These are phyloP conservation scores for Adansonia grandidieri DNA, from an alignment of 441 rosid species.

Conservation along the genomic window DNA sequence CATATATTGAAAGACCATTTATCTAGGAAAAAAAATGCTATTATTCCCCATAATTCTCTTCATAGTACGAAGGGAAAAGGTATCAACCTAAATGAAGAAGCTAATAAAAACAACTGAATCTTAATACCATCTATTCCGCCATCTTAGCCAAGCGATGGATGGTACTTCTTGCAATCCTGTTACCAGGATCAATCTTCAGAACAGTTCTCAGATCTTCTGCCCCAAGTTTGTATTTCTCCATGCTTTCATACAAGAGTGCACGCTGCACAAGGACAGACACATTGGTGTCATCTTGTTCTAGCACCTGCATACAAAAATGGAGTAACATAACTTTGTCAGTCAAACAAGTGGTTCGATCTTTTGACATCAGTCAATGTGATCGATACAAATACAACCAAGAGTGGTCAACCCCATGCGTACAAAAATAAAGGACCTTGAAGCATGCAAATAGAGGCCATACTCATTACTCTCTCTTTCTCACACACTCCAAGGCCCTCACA, in stretches of 20 bases:
- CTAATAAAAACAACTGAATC: slow-evolving; percentile 16
- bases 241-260: slow-evolving; percentile 88
- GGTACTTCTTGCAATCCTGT: slow-evolving; percentile 90
- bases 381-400: not conserved
- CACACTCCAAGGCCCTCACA: not conserved
- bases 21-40: slow-evolving; percentile 24
- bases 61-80: slow-evolving; percentile 24
- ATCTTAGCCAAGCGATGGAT: slow-evolving; percentile 82
- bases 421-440: not conserved
- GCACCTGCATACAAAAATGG: slow-evolving; percentile 55
- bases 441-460: not conserved
- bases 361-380: not conserved
- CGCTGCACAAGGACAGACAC: slow-evolving; percentile 82
- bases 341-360: not conserved
- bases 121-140: slow-evolving; percentile 50
- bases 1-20: slow-evolving; percentile 27
- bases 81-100: slow-evolving; percentile 22
- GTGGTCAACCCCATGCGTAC: not conserved
- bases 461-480: not conserved
- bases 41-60: slow-evolving; percentile 34
- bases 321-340: slow-evolving; percentile 12
- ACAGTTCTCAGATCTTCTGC: slow-evolving; percentile 89
- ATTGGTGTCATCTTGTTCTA: slow-evolving; percentile 64
- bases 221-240: slow-evolving; percentile 93
- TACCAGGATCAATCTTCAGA: slow-evolving; percentile 77